These are phyloP conservation scores for Boehmeria nivea DNA, from an alignment of 306 rosid species.

Conservation along the genomic window DNA sequence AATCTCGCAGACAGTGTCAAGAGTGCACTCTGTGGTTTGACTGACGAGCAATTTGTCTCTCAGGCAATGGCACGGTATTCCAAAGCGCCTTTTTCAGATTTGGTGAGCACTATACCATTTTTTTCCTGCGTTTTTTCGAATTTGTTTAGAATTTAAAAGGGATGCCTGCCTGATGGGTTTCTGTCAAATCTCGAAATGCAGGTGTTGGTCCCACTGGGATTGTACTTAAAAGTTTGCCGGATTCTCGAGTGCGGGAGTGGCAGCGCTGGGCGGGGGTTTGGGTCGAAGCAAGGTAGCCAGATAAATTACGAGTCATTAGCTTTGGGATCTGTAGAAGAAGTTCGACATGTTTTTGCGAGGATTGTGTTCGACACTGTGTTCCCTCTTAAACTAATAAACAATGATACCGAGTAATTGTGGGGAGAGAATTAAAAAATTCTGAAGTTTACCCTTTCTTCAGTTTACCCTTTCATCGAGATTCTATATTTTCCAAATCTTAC, in stretches of 20 bases:
- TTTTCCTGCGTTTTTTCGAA: neutral
- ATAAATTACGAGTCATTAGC: slow-evolving; percentile 48
- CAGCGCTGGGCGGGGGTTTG: slow-evolving; percentile 21
- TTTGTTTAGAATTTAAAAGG: neutral
- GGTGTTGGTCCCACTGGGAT: slow-evolving; percentile 63
- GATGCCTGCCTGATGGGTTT: neutral
- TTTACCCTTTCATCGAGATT: neutral
- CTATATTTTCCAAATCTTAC: too few species aligned
- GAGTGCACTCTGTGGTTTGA: slow-evolving; percentile 51
- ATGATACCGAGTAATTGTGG: slow-evolving; percentile 12
- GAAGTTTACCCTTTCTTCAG: neutral
- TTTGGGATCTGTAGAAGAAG: slow-evolving; percentile 42
- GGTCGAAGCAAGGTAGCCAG: slow-evolving; percentile 49
- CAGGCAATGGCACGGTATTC: slow-evolving; percentile 68
- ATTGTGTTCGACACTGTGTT: slow-evolving; percentile 63
- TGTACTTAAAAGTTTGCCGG: slow-evolving; percentile 45
- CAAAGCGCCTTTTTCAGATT: slow-evolving; percentile 71
- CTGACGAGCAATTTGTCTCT: slow-evolving; percentile 55
- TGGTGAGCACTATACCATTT: slow-evolving; percentile 34
- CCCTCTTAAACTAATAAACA: slow-evolving; percentile 36
- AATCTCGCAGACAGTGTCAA: slow-evolving; percentile 54
- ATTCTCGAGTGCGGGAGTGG: slow-evolving; percentile 43
- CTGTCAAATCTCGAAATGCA: slow-evolving; percentile 27
- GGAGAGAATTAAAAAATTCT: neutral
- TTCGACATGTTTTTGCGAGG: slow-evolving; percentile 67